A percentile compares a stretch with the other conserved stretches of the same genome.
These are phyloP conservation scores for Daldinia sp. DNA, from an alignment of 2,329 filamentous ascomycete genomes.

Conservation along the genomic window DNA sequence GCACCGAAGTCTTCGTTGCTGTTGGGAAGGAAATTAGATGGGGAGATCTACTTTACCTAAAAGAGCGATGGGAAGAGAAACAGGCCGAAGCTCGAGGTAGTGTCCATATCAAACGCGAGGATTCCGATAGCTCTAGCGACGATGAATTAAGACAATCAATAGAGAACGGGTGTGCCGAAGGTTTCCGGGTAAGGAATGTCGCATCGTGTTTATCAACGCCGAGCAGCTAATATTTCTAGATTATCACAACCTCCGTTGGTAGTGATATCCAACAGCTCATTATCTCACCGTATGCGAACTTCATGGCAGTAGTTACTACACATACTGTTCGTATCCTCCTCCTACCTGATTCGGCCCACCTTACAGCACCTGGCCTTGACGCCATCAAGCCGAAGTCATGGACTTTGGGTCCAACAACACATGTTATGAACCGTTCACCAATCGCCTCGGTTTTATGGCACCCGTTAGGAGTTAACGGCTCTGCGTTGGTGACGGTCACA, in stretches of 20 bases:
- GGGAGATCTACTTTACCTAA: slow-evolving; percentile 83
- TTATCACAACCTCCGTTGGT: slow-evolving; percentile 78
- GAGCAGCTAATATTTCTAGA: slow-evolving; percentile 54
- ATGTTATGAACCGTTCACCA: slow-evolving; percentile 84
- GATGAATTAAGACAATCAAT: slow-evolving; percentile 45
- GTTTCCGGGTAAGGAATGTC: slow-evolving; percentile 57
- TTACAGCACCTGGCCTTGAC: slow-evolving; percentile 72
- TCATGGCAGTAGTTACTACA: slow-evolving; percentile 83
- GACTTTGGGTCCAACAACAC: slow-evolving; percentile 90
- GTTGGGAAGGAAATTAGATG: slow-evolving; percentile 91
- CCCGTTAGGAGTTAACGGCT: slow-evolving; percentile 82
- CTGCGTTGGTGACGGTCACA: slow-evolving; percentile 87
- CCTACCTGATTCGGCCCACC: slow-evolving; percentile 81
- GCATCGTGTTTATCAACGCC: background rate
- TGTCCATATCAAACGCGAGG: slow-evolving; percentile 58
- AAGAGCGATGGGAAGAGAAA: slow-evolving; percentile 64
- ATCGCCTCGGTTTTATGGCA: slow-evolving; percentile 90
- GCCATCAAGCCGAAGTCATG: slow-evolving; percentile 84
- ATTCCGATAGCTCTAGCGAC: slow-evolving; percentile 49
- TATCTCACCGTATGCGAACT: slow-evolving; percentile 82
- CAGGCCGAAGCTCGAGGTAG: slow-evolving; percentile 47
- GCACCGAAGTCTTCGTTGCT: slow-evolving; percentile 88
- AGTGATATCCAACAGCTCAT: slow-evolving; percentile 85
- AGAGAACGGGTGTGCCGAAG: slow-evolving; percentile 47
- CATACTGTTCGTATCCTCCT: slow-evolving; percentile 89